phyloP scores from a whole-genome alignment of 208 protist genomes.

The Trypanosoma theileri region DNA sequence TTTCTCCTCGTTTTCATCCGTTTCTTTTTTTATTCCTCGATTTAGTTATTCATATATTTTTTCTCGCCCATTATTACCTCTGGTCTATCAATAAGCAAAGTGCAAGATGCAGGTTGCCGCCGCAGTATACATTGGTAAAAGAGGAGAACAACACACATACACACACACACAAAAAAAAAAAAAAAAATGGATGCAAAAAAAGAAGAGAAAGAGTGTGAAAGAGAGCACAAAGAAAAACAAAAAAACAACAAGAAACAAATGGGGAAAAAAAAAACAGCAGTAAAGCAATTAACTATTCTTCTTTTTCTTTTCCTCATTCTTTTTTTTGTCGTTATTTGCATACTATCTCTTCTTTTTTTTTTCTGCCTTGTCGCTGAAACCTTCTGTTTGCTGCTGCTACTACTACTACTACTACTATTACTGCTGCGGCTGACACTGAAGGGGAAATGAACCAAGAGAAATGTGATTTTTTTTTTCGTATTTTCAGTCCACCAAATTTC shows the following conservation, averaged over 20 bases:
- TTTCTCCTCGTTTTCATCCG: neutral
- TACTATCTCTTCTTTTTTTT: neutral
- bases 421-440: too few relatives aligned
- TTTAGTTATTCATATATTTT: constrained; percentile 5
- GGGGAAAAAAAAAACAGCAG: constrained; percentile 24
- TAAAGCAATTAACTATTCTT: constrained; percentile 10
- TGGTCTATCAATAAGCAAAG: too few relatives aligned
- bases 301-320: constrained; percentile 18
- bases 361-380: neutral
- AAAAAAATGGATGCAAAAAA: constrained; percentile 2
- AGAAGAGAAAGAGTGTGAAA: constrained; percentile 4
- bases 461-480: constrained; percentile 4
- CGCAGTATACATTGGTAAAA: too few relatives aligned
- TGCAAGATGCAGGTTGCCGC: too few relatives aligned
- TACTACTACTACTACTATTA: too few relatives aligned
- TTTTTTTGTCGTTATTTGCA: neutral
- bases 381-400: too few relatives aligned
- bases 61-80: neutral
- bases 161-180: neutral
- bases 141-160: neutral
- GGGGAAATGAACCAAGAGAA: too few relatives aligned
- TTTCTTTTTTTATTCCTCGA: neutral
- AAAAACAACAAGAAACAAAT: neutral
- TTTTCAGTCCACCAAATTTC: neutral
- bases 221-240: constrained; percentile 11